These are phyloP conservation scores for Populus hybrid DNA, from an alignment of 441 rosid genomes.

Conservation along the genomic window DNA sequence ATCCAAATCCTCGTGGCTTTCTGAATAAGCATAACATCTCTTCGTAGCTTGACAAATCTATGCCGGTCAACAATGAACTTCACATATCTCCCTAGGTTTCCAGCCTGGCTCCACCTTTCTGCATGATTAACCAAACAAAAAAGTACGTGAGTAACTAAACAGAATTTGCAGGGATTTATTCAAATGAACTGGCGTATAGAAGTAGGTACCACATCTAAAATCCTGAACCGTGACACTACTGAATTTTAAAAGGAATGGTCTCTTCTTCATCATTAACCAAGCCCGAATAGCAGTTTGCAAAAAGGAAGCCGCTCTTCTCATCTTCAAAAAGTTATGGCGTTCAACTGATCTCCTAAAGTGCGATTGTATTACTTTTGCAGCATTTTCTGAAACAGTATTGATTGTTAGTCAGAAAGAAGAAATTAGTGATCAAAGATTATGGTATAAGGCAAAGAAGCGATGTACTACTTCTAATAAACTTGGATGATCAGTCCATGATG, in stretches of 20 bases:
- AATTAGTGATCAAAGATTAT: not conserved
- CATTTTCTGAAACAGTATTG: constrained; percentile 45
- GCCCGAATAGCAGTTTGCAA: constrained; percentile 57
- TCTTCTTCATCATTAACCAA: constrained; percentile 59
- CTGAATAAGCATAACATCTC: constrained; percentile 54
- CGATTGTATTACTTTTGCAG: constrained; percentile 68
- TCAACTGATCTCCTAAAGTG: constrained; percentile 46
- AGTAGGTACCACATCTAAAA: constrained; percentile 35
- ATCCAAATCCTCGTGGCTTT: constrained; percentile 57
- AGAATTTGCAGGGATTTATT: not conserved
- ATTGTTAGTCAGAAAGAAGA: not conserved
- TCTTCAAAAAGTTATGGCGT: constrained; percentile 48
- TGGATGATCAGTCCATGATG: not conserved
- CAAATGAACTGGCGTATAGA: constrained; percentile 10
- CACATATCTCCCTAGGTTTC: constrained; percentile 34
- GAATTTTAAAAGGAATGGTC: constrained; percentile 20
- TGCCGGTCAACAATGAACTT: constrained; percentile 51
- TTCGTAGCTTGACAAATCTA: constrained; percentile 44
- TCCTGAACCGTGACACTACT: constrained; percentile 26
- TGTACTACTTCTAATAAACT: not conserved
- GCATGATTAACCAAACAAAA: constrained; percentile 18
- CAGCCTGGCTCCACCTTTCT: constrained; percentile 33
- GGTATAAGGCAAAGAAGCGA: not conserved
- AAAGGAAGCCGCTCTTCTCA: constrained; percentile 37
- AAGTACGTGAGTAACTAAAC: not conserved